These are phyloP conservation scores for Cenchrus purpureus DNA, from an alignment of 176 grass and related monocot species.

Conservation along the genomic window DNA sequence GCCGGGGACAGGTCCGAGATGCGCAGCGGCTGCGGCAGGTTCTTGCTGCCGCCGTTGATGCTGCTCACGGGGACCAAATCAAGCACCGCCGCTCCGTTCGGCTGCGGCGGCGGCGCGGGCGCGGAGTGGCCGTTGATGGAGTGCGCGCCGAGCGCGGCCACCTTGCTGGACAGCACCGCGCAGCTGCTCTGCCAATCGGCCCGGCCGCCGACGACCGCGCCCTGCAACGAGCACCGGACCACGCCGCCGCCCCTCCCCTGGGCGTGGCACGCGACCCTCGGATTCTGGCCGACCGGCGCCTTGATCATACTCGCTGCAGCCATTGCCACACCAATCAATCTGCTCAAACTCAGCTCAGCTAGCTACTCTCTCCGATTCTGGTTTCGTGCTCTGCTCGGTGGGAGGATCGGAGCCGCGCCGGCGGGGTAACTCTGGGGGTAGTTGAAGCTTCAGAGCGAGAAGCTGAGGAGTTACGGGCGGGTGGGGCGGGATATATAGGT, in stretches of 20 bases:
- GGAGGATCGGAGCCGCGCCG: neutral
- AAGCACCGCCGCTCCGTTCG: slow-evolving; percentile 37
- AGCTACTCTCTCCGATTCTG: slow-evolving; percentile 24
- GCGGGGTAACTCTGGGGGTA: slow-evolving; percentile 4
- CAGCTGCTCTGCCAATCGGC: slow-evolving; percentile 88
- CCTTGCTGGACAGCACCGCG: slow-evolving; percentile 89
- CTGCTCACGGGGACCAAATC: slow-evolving; percentile 50
- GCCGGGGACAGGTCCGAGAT: slow-evolving; percentile 82
- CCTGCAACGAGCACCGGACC: slow-evolving; percentile 62
- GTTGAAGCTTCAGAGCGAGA: slow-evolving; percentile 53
- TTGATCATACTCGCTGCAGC: slow-evolving; percentile 41
- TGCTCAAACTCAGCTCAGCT: slow-evolving; percentile 14
- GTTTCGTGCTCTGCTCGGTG: neutral
- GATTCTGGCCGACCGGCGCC: slow-evolving; percentile 45
- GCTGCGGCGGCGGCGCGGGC: neutral
- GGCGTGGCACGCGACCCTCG: slow-evolving; percentile 29
- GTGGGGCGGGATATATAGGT: slow-evolving; percentile 43
- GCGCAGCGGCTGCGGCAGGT: slow-evolving; percentile 63
- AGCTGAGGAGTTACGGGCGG: slow-evolving; percentile 36
- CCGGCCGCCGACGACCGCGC: slow-evolving; percentile 54
- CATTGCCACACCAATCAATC: slow-evolving; percentile 37
- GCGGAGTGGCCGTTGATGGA: slow-evolving; percentile 28
- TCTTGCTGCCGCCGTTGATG: slow-evolving; percentile 22
- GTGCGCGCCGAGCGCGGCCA: slow-evolving; percentile 44
- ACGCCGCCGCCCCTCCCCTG: slow-evolving; percentile 30